Evolutionary conservation across 73 alveolate species (phyloP).

Genomic region (Paramecium octaurelia): DNA sequence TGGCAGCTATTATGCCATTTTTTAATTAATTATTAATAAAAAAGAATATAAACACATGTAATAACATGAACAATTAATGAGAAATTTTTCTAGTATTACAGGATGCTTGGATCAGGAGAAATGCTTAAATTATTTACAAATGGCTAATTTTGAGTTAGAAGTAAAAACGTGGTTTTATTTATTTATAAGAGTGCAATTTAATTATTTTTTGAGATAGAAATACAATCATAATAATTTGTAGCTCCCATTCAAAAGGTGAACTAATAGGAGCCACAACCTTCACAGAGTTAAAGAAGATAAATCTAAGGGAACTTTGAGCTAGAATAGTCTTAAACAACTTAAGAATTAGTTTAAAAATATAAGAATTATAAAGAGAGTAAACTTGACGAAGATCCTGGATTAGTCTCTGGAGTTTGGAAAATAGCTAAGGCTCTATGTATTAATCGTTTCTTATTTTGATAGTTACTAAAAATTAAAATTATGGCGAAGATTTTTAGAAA

Average conservation of each 20-base stretch:
- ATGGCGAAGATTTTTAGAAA: not conserved
- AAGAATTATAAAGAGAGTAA: not conserved
- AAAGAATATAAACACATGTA: not conserved
- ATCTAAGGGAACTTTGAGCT: not conserved
- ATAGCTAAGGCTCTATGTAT: not conserved
- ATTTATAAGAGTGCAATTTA: not conserved
- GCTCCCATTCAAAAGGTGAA: not conserved
- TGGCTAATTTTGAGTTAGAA: not conserved
- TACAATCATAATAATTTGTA: not conserved
- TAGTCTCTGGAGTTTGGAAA: not conserved
- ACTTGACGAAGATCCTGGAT: not conserved
- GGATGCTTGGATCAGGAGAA: not conserved
- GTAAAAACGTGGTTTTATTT: not conserved
- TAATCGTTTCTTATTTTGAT: not conserved
- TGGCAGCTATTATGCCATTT: not conserved
- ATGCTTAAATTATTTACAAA: not conserved
- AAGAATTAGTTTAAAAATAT: not conserved
- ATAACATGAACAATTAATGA: not conserved
- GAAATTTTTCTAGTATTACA: not conserved
- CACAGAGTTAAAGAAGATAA: not conserved
- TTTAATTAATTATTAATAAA: not conserved
- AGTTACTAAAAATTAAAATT: not conserved
- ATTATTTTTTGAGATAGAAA: not conserved
- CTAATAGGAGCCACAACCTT: not conserved
- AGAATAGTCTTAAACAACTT: not conserved